These are phyloP conservation scores for Teunomyces gatunensis DNA, from an alignment of 805 yeast species.

Conservation along the genomic window DNA sequence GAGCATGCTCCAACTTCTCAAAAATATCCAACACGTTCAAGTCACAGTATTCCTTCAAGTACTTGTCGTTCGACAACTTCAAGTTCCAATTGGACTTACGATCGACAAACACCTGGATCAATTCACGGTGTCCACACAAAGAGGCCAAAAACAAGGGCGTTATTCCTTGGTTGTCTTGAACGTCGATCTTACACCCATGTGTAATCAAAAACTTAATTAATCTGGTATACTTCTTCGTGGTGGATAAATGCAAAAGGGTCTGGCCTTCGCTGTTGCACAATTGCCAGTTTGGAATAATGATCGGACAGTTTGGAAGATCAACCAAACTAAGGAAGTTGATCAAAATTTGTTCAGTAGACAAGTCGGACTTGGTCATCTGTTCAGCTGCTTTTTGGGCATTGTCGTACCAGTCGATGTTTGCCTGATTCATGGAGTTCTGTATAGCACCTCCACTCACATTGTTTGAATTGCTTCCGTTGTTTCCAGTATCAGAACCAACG, in stretches of 20 bases:
- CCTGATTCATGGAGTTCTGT: slow-evolving; percentile 12
- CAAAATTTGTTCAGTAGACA: slow-evolving; percentile 49
- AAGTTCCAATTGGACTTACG: slow-evolving; percentile 60
- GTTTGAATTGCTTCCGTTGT: slow-evolving; percentile 34
- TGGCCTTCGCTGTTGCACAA: slow-evolving; percentile 82
- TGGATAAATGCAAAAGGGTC: slow-evolving; percentile 82
- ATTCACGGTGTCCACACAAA: slow-evolving; percentile 65
- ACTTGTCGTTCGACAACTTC: slow-evolving; percentile 49
- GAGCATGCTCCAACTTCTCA: slow-evolving; percentile 21
- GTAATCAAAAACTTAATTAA: slow-evolving; percentile 64
- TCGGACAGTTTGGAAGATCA: slow-evolving; percentile 62
- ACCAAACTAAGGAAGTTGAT: slow-evolving; percentile 55
- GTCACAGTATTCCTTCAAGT: slow-evolving; percentile 42
- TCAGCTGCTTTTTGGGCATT: slow-evolving; percentile 52
- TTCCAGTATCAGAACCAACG: slow-evolving; percentile 56
- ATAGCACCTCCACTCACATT: slow-evolving; percentile 2
- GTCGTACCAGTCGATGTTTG: slow-evolving; percentile 47
- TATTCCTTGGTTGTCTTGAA: slow-evolving; percentile 73
- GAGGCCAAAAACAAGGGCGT: slow-evolving; percentile 90
- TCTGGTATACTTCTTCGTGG: slow-evolving; percentile 65
- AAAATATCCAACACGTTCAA: slow-evolving; percentile 44
- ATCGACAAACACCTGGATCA: slow-evolving; percentile 58
- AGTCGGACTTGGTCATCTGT: slow-evolving; percentile 42
- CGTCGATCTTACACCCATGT: slow-evolving; percentile 65
- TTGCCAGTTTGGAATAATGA: slow-evolving; percentile 70